Base-by-base conservation (phyloP, 1,284 basidiomycete species). In the Fomitopsis pinicola region DNA sequence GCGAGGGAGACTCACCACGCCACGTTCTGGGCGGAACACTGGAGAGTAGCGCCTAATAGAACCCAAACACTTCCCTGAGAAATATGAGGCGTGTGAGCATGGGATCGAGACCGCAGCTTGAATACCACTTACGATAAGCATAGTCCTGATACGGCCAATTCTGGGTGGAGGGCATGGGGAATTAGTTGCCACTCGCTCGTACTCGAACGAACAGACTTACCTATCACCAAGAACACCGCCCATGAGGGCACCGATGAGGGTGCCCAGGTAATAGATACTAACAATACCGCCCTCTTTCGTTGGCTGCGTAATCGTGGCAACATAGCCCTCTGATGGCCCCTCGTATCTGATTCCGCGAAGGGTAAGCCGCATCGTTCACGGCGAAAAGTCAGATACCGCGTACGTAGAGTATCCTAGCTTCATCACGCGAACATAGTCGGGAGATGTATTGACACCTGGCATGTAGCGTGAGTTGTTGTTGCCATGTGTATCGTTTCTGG, bases 271-370 rank as follows among this genome's bases (percentile, higher is more conserved):
- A 67, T 81, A 80, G 19, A 81, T 80, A 66, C 77, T 78, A 63
- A 81, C 80, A 50, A 83, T 82, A 2, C 82, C 82, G 19, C 82
- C 81, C 66, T 83, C 82, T 42, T 77, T 75, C 1, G 80, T 79
- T 4, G 80, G 78, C 64, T 82, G 67, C 15, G 81, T 83, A 59
- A 84, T 77, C n/a, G 73, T 77, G 6, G 73, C 81, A 9, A 81
- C 78, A 61, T 75, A 82, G 22, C 80, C 80, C 63, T 81, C 76
- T 12, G 75, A 75, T 28, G 75, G 68, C 17, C 78, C 78, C 65
- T 77, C 71, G 60, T 80, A 77, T 19, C 75, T 77, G 57, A 26
- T 55, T 15, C 38, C 14, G 30, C 28, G 1, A 59, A 19, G 26
- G n/a, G 17, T 57, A 8, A 56, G 26, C 15, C 17, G 22, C 22